Conservation (phyloP, 371 early-diverging fungal species). For the Mortierella sp. region DNA sequence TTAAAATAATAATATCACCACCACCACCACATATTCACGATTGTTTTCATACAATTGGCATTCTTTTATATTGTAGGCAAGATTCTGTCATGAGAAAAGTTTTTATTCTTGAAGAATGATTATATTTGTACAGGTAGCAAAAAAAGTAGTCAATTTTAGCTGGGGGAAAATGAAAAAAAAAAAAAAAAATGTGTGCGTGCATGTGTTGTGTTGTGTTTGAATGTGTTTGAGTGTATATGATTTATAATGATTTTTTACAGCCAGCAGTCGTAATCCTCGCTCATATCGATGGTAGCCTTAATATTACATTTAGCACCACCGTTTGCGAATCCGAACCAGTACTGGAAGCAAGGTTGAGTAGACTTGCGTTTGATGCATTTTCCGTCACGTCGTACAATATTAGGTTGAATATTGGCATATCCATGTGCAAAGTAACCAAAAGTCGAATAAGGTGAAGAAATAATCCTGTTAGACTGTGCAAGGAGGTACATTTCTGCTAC, state of each 20-base stretch:
- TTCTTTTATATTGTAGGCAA: too few relatives aligned
- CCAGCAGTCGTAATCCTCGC: conserved; percentile 56
- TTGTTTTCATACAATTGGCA: too few relatives aligned
- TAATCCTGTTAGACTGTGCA: conserved; percentile 39
- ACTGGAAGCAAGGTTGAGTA: conserved; percentile 56
- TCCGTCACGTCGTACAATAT: conserved; percentile 46
- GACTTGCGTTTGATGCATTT: conserved; percentile 43
- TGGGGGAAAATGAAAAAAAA: neutral
- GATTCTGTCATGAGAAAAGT: too few relatives aligned
- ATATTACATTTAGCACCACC: conserved; percentile 41
- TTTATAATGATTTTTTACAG: conserved; percentile 7
- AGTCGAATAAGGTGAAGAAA: conserved; percentile 49
- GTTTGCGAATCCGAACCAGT: conserved; percentile 55
- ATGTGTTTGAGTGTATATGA: neutral
- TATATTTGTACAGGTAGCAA: conserved; percentile 6
- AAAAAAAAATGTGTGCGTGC: conserved; percentile 1
- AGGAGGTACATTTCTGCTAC: conserved; percentile 54
- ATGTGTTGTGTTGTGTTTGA: neutral
- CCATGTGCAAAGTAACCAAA: conserved; percentile 54
- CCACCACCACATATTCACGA: too few relatives aligned
- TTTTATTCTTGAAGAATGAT: neutral
- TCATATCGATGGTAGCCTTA: conserved; percentile 42
- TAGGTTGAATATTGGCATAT: conserved; percentile 44
- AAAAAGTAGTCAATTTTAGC: neutral
- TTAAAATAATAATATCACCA: too few relatives aligned